Evolutionary conservation across 768 basidiomycete genomes (phyloP).

Genomic region (Leccinum aurantiacum): DNA sequence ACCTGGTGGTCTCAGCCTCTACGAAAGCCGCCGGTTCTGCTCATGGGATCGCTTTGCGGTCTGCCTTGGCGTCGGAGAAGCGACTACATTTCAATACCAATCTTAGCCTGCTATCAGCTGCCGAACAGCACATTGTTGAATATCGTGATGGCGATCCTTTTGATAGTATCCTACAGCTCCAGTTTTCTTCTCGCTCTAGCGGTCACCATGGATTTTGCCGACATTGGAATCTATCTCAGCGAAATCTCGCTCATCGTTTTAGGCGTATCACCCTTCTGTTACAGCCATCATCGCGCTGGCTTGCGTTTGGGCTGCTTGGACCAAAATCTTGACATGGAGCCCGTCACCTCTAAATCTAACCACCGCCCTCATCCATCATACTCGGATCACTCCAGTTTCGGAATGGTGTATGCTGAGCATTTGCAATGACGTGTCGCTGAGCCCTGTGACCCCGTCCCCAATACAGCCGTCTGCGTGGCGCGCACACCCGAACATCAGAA

Average conservation of each 20-base stretch:
- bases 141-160: constrained; percentile 25
- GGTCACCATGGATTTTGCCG: too few relatives aligned
- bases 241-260: constrained; percentile 30
- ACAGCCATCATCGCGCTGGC: constrained; percentile 29
- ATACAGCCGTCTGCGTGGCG: constrained; percentile 31
- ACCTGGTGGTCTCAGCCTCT: constrained; percentile 26
- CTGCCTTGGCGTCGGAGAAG: constrained; percentile 25
- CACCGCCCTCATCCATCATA: constrained; percentile 31
- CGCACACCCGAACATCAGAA: constrained; percentile 24
- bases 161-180: constrained; percentile 31
- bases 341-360: constrained; percentile 32
- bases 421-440: background rate
- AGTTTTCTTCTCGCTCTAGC: constrained; percentile 9
- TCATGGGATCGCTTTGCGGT: constrained; percentile 29
- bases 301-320: constrained; percentile 20
- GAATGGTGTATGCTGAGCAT: constrained; percentile 29
- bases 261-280: constrained; percentile 22
- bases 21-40: constrained; percentile 31
- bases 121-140: constrained; percentile 27
- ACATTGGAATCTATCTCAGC: too few relatives aligned
- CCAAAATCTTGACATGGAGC: constrained; percentile 32
- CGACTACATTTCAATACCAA: constrained; percentile 31
- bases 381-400: constrained; percentile 18
- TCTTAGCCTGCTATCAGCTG: constrained; percentile 29
- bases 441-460: constrained; percentile 13